Evolutionary conservation across 306 rosid genomes (phyloP).

Genomic region (Astragalus membranaceus): DNA sequence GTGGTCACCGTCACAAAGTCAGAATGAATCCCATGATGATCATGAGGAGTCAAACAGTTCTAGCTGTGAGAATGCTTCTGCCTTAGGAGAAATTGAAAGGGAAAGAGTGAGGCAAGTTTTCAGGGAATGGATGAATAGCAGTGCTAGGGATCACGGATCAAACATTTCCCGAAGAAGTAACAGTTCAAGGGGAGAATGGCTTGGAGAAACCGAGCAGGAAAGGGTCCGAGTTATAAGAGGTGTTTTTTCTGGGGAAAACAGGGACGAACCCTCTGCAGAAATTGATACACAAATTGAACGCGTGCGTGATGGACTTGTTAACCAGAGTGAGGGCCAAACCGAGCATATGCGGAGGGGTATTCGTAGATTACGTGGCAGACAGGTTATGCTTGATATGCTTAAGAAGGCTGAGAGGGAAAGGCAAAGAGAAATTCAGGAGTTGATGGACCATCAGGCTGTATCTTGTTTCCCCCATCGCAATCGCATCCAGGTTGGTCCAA

Average conservation of each 20-base stretch:
- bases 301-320: slow-evolving; percentile 53
- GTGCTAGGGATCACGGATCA: slow-evolving; percentile 51
- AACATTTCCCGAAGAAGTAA: slow-evolving; percentile 39
- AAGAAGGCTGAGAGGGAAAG: slow-evolving; percentile 88
- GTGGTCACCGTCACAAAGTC: slow-evolving; percentile 63
- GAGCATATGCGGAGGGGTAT: slow-evolving; percentile 57
- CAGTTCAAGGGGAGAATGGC: slow-evolving; percentile 68
- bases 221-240: slow-evolving; percentile 74
- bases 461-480: slow-evolving; percentile 88
- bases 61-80: slow-evolving; percentile 59
- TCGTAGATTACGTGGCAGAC: slow-evolving; percentile 86
- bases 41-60: slow-evolving; percentile 49
- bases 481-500: slow-evolving; percentile 81
- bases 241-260: slow-evolving; percentile 40
- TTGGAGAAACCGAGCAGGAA: slow-evolving; percentile 93
- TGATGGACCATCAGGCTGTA: slow-evolving; percentile 65
- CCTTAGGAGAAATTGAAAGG: slow-evolving; percentile 79
- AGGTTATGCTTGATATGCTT: slow-evolving; percentile 88
- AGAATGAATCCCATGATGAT: slow-evolving; percentile 45
- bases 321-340: slow-evolving; percentile 51
- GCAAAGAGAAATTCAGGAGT: slow-evolving; percentile 69
- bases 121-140: slow-evolving; percentile 81
- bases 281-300: slow-evolving; percentile 54
- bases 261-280: slow-evolving; percentile 63
- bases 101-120: slow-evolving; percentile 88